Evolutionary conservation across 805 yeast species (phyloP), one percentile per base, ranked within the genome.

Genomic region (Debaryomyces castellii): DNA sequence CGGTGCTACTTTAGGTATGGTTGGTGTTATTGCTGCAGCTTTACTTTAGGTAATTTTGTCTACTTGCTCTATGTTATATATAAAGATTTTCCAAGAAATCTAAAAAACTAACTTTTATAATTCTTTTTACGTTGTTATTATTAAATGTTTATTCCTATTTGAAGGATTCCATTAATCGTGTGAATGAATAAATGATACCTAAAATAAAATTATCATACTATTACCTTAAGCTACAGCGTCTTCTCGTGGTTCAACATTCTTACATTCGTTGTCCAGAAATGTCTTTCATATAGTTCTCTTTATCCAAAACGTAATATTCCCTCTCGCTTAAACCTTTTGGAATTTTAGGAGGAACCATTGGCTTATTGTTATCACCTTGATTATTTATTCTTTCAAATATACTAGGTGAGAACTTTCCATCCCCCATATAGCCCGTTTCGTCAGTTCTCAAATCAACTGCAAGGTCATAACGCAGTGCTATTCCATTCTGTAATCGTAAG

Each of bases 261-360:
- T 41, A 52, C 24, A 49, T 40, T 38, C 76, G 53, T 40, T 60
- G 57, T 5, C 77, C 76, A 41, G 65, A 66, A 11, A 73, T 51
- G 46, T 73, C 77, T 40, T 54, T 56, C 45, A 73, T 54, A 46
- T 64, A 73, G 38, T 57, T 65, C 37, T 73, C 75, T 49, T 61
- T 65, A 37, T 72, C 76, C 41, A 72, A 50, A 3, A 69, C 64
- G 47, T 70, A 73, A 48, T 72, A 73, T 48, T 73, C 77, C 52
- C 52, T 57, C 36, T 71, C 76, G 12, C 70, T 60, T 34, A 73
- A 50, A 3, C 77, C 77, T 36, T 57, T 53, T 1, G 77, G 77
- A 18, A 71, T 64, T 51, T 73, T 73, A 1, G 77, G 77, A 2
- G 77, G 77, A 7, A 73, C 73, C 14, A 55, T 51, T 2, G 77